Evolutionary conservation across 2,329 filamentous ascomycete genomes (phyloP).

Genomic region (Fonsecaea pedrosoi): DNA sequence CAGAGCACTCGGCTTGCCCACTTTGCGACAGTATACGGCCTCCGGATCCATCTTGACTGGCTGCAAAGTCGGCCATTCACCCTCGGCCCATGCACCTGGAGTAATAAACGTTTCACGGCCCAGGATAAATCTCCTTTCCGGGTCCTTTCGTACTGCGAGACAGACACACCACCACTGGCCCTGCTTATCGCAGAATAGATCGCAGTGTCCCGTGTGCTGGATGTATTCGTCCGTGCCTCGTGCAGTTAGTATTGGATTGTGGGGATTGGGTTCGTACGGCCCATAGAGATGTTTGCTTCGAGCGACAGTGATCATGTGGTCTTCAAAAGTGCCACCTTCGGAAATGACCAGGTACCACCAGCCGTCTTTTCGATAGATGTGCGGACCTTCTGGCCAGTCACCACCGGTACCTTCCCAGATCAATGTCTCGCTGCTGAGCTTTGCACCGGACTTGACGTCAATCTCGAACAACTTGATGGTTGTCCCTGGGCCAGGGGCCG

Average conservation of each 20-base stretch:
- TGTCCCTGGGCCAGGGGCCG: slow-evolving; percentile 36
- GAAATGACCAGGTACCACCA: slow-evolving; percentile 63
- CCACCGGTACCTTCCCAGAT: slow-evolving; percentile 58
- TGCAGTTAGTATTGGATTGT: slow-evolving; percentile 58
- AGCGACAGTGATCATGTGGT: slow-evolving; percentile 59
- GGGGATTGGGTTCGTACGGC: slow-evolving; percentile 53
- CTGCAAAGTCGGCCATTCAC: slow-evolving; percentile 37
- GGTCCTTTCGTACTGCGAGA: slow-evolving; percentile 34
- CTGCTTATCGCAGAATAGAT: slow-evolving; percentile 37
- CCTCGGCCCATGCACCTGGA: slow-evolving; percentile 42
- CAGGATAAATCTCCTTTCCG: slow-evolving; percentile 40
- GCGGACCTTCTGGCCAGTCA: slow-evolving; percentile 60
- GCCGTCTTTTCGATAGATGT: slow-evolving; percentile 59
- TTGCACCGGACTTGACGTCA: slow-evolving; percentile 45
- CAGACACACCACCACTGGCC: slow-evolving; percentile 40
- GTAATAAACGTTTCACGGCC: slow-evolving; percentile 47
- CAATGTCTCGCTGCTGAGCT: slow-evolving; percentile 43
- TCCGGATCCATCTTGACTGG: slow-evolving; percentile 23
- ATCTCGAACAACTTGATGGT: slow-evolving; percentile 41
- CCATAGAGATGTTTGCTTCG: slow-evolving; percentile 55
- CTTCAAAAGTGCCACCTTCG: slow-evolving; percentile 60
- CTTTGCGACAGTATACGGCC: not conserved
- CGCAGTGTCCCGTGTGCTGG: slow-evolving; percentile 39
- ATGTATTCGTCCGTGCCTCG: slow-evolving; percentile 38
- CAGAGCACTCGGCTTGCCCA: slow-evolving; percentile 9